Evolutionary conservation across 1,139 yeast genomes (phyloP).

Genomic region (Groenewaldozyma sp.): DNA sequence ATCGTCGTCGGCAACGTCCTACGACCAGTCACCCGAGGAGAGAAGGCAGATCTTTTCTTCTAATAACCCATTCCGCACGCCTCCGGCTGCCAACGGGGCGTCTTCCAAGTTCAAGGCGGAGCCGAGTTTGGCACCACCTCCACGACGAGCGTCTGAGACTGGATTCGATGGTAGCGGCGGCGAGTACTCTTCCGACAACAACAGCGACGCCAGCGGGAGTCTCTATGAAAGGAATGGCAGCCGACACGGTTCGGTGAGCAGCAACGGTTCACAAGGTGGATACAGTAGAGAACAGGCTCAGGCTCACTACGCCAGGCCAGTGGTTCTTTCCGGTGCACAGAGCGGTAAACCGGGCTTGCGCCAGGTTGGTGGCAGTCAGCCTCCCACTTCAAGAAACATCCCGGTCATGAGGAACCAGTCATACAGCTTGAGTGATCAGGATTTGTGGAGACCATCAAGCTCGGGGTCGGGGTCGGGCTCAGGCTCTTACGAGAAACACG

Average conservation of each 20-base stretch:
- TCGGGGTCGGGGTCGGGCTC: too few species aligned
- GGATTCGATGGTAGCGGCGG: not conserved
- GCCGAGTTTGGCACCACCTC: not conserved
- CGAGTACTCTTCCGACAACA: too few species aligned
- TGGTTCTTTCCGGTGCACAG: too few species aligned
- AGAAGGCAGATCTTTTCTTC: constrained; percentile 16
- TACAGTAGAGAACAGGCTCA: too few species aligned
- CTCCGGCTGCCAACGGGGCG: too few species aligned
- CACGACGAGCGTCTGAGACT: not conserved
- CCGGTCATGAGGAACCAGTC: not conserved
- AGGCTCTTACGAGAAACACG: too few species aligned
- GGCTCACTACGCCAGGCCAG: too few species aligned
- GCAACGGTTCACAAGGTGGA: too few species aligned
- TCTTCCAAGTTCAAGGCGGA: too few species aligned
- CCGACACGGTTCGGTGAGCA: not conserved
- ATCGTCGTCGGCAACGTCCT: not conserved
- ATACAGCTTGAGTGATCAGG: constrained; percentile 6
- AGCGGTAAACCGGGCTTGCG: not conserved
- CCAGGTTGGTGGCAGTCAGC: too few species aligned
- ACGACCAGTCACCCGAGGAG: not conserved
- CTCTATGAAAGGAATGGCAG: not conserved
- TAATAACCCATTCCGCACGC: constrained; percentile 22
- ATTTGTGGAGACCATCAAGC: not conserved
- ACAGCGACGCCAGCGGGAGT: not conserved
- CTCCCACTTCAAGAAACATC: not conserved